Evolutionary conservation across 345 rosid genomes (phyloP), one percentile per base, ranked within the genome.

Genomic region (Crucihimalaya himalaica): DNA sequence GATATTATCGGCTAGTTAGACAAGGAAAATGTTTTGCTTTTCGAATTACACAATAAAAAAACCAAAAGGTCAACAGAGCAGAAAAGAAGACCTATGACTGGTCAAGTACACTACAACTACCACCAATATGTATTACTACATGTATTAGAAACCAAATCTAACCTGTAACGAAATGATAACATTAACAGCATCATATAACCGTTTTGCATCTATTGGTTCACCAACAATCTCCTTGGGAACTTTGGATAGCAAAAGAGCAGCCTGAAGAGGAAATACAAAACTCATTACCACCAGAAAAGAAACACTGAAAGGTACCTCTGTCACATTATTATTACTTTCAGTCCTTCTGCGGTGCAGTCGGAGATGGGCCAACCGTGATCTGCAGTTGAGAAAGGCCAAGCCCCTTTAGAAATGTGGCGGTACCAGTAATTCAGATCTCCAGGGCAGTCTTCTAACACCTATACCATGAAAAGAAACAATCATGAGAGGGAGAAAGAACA

Each of bases 351-450:
- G 0, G 98, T 86, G 85, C 96, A 90, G 69, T 95, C 99, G 20
- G 97, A 95, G 77, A 92, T 89, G 57, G 97, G 97, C 97, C 97
- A 95, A 79, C 99, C 97, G 4, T 94, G 99, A 83, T 92, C 99
- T 37, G 84, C 93, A 37, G 97, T 92, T 57, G 99, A 95, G 82
- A 92, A 95, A 69, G 98, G 94, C 98, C 99, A 92, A 68, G 96
- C 99, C 55, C 98, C 99, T 82, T 92, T 95, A 61, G 99, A 95
- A 80, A 95, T 90, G 84, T 95, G 99, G 42, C 97, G 96, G 37
- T 92, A 87, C 98, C 98, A 92, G 78, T 55, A 81, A 35, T 78
- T 70, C 75, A 88, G 92, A 77, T 91, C 86, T 70, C 96, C 97
- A 3, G 88, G 89, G 84, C 97, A 94, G 78, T 94, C 86, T 45